A percentile compares a stretch with the other conserved stretches of the same genome.
Conservation (phyloP, 257 asterid species). For the Lavandula angustifolia region DNA sequence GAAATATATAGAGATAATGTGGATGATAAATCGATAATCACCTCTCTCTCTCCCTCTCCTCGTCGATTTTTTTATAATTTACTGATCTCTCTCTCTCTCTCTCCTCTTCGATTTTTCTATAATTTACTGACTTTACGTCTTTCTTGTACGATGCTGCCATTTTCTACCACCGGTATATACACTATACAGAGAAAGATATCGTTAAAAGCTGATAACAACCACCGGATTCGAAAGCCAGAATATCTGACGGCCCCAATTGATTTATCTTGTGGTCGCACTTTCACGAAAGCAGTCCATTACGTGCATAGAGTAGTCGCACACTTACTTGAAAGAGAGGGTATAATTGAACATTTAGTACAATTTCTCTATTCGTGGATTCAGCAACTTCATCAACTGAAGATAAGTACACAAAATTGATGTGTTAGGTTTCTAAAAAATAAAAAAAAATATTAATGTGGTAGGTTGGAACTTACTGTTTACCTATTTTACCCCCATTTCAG, state of each 20-base stretch:
- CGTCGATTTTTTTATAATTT: background rate
- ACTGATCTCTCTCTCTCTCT: background rate
- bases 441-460: too few relatives aligned
- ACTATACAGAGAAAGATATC: conserved; percentile 14
- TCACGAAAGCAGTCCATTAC: background rate
- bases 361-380: background rate
- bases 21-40: conserved; percentile 35
- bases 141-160: conserved; percentile 25
- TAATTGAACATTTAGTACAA: background rate
- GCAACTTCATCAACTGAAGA: background rate
- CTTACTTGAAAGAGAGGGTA: background rate
- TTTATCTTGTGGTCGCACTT: background rate
- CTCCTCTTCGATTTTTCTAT: too few relatives aligned
- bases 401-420: too few relatives aligned
- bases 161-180: conserved; percentile 29
- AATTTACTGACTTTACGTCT: background rate
- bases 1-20: conserved; percentile 34
- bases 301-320: conserved; percentile 15
- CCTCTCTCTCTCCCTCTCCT: background rate
- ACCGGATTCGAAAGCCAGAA: conserved; percentile 4
- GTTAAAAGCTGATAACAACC: background rate
- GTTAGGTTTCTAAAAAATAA: too few relatives aligned
- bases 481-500: too few relatives aligned
- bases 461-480: too few relatives aligned
- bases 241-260: background rate